Percentiles rank a stretch among this genome's conserved stretches.
Evolutionary conservation across 2,329 filamentous ascomycete species (phyloP).

Genomic region (Epichloe typhina): DNA sequence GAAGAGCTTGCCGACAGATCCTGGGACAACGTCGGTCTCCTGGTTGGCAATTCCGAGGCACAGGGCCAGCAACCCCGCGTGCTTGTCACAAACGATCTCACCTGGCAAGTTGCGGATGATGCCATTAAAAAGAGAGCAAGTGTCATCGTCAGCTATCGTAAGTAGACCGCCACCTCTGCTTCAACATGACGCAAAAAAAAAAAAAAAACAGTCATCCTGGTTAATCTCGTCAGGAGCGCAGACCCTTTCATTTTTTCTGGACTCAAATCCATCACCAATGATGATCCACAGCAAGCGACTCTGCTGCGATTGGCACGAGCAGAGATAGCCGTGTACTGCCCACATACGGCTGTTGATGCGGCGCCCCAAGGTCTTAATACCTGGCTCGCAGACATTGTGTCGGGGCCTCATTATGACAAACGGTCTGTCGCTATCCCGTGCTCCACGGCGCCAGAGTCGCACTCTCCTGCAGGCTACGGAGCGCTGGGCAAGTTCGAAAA

Average conservation of each 20-base stretch:
- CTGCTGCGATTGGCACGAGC: conserved; percentile 70
- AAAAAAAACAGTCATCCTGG: too few species aligned
- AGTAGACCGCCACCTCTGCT: conserved; percentile 4
- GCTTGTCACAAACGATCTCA: conserved; percentile 73
- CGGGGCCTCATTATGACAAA: conserved; percentile 31
- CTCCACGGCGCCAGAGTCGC: conserved; percentile 26
- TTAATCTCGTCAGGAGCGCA: conserved; percentile 20
- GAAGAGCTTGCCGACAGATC: conserved; percentile 76
- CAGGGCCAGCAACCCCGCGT: conserved; percentile 23
- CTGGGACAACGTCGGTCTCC: conserved; percentile 93
- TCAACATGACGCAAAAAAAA: background rate
- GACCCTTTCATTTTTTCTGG: conserved; percentile 95
- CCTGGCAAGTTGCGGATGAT: conserved; percentile 76
- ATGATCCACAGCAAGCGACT: conserved; percentile 75
- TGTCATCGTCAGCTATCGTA: conserved; percentile 82
- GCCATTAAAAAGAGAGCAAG: conserved; percentile 66
- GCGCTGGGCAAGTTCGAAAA: conserved; percentile 30
- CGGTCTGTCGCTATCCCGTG: conserved; percentile 34
- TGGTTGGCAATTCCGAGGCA: conserved; percentile 35
- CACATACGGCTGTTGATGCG: conserved; percentile 89
- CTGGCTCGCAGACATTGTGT: conserved; percentile 83
- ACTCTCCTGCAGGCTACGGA: conserved; percentile 40
- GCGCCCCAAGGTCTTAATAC: conserved; percentile 76
- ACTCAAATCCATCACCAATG: conserved; percentile 74
- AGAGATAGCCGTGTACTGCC: conserved; percentile 90